Evolutionary conservation across 495 filamentous ascomycete genomes (phyloP).

Genomic region (Hyaloscypha finlandica): DNA sequence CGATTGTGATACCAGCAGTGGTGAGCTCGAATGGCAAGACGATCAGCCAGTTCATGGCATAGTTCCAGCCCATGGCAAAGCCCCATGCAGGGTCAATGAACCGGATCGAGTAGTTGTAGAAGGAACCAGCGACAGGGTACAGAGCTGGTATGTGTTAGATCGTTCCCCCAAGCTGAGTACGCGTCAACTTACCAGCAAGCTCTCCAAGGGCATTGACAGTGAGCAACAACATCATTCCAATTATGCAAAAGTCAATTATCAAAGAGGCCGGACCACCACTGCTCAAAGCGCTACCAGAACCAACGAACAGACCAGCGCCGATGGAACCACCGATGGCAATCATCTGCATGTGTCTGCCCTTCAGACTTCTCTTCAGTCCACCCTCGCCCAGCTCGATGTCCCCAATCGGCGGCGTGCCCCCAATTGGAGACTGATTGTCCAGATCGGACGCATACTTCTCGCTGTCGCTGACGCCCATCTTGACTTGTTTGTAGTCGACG

Average conservation of each 20-base stretch:
- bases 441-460: slow-evolving; percentile 26
- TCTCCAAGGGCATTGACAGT: slow-evolving; percentile 93
- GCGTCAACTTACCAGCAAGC: slow-evolving; percentile 69
- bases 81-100: slow-evolving; percentile 87
- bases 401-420: neutral
- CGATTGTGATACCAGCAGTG: slow-evolving; percentile 54
- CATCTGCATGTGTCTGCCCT: slow-evolving; percentile 91
- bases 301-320: slow-evolving; percentile 92
- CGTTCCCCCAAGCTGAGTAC: neutral
- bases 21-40: slow-evolving; percentile 59
- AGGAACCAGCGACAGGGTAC: slow-evolving; percentile 85
- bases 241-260: slow-evolving; percentile 83
- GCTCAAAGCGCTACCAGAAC: slow-evolving; percentile 75
- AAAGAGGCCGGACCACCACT: slow-evolving; percentile 84
- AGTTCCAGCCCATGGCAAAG: slow-evolving; percentile 87
- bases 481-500: neutral
- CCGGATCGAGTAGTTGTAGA: slow-evolving; percentile 91
- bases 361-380: slow-evolving; percentile 57
- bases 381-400: slow-evolving; percentile 19
- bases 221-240: slow-evolving; percentile 88
- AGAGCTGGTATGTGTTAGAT: slow-evolving; percentile 24
- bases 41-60: slow-evolving; percentile 65
- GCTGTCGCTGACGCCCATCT: slow-evolving; percentile 19
- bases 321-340: slow-evolving; percentile 96
- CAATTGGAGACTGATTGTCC: slow-evolving; percentile 2